A percentile compares a stretch with the other conserved stretches of the same genome.
These are phyloP conservation scores for Penicillium palitans DNA, from an alignment of 2,329 filamentous ascomycete genomes.

Conservation along the genomic window DNA sequence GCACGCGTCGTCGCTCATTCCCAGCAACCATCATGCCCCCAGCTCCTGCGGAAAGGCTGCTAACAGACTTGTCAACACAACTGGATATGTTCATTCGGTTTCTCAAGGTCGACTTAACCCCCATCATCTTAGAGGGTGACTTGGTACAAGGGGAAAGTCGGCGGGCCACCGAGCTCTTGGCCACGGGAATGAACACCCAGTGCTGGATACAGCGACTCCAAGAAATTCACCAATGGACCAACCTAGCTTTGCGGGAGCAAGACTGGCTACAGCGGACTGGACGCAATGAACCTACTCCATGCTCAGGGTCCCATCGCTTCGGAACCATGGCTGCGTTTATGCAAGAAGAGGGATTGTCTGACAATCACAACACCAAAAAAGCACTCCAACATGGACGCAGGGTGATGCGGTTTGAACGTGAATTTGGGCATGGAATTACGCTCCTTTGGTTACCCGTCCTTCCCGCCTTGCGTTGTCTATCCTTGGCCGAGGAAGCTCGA, in stretches of 20 bases:
- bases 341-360: not conserved
- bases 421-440: no score
- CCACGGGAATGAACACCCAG: not conserved
- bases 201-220: not conserved
- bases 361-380: not conserved
- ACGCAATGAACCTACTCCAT: not conserved
- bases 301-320: not conserved
- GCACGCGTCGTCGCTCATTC: not conserved
- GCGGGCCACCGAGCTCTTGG: not conserved
- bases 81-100: not conserved
- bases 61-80: not conserved
- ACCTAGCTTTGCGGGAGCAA: slow-evolving; percentile 2
- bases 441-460: no score
- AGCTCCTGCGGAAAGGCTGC: not conserved
- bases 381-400: no score
- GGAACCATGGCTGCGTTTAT: not conserved
- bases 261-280: not conserved
- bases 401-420: no score
- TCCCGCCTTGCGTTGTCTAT: no score
- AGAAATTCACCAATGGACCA: not conserved
- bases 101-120: not conserved
- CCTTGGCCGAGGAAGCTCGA: no score
- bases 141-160: not conserved
- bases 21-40: not conserved
- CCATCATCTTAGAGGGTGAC: not conserved